Evolutionary conservation across 306 rosid species (phyloP), one percentile per base, ranked within the genome.

Genomic region (Clitoria ternatea): DNA sequence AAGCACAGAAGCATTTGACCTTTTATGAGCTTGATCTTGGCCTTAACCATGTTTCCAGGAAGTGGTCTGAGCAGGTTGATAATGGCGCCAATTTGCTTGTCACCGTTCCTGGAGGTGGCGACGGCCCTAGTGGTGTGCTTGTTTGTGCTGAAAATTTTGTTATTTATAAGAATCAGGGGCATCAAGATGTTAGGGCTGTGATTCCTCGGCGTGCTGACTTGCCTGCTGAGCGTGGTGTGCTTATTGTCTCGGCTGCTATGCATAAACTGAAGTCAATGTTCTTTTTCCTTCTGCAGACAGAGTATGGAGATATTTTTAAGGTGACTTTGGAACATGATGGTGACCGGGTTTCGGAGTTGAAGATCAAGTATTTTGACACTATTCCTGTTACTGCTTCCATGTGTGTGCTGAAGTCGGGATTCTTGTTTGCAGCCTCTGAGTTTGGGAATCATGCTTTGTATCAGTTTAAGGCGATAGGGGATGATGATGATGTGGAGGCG

Each of bases 91-190:
- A 89, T 84, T 39, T 94, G 75, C 96, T 94, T 59, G 97, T 94
- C 52, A 87, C 97, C 8, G 99, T 94, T 70, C 99, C 99, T 27
- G 99, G 99, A 14, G 99, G 99, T 0, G 96, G 86, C 1, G 99
- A 94, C 70, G 99, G 99, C 12, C 99, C 99, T 0, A 89, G 99
- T 52, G 99, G 99, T 4, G 99, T 94, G 50, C 85, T 94, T 57
- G 96, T 94, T 40, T 94, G 99, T 70, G 99, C 99, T 0, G 99
- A 94, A 30, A 91, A 94, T 77, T 91, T 89, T 79, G 99, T 94
- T 59, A 91, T 94, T 69, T 94, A 94, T 73, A 94, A 94, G 87
- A 94, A 94, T 73, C 97, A 87, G 77, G 99, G 97, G 0, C 96
- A 89, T 52, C 90, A 79, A 0, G 97, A 94, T 47, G 84, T 94